These are phyloP conservation scores for Phanerochaete carnosa DNA, from an alignment of 768 basidiomycete species.

Conservation along the genomic window DNA sequence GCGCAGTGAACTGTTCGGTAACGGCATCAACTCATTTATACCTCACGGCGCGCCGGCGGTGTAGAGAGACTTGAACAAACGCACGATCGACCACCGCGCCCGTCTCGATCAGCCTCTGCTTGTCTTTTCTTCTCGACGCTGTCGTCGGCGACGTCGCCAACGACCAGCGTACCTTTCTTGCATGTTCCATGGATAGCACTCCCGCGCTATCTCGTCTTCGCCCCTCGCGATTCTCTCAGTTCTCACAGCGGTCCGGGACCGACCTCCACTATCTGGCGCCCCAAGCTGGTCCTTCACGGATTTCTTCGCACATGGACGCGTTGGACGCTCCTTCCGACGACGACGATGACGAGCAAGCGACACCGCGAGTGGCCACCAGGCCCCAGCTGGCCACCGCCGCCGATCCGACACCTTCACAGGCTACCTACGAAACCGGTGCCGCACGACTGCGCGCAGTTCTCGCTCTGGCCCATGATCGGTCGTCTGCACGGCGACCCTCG, in stretches of 20 bases:
- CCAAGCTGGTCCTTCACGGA: slow-evolving; percentile 30
- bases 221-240: slow-evolving; percentile 18
- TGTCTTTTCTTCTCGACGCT: neutral
- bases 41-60: no score
- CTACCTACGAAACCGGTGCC: slow-evolving; percentile 46
- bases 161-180: neutral
- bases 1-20: no score
- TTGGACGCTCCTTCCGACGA: slow-evolving; percentile 28
- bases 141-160: neutral
- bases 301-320: slow-evolving; percentile 22
- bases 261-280: slow-evolving; percentile 15
- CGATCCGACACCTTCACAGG: slow-evolving; percentile 6
- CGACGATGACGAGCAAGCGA: slow-evolving; percentile 36
- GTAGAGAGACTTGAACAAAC: neutral
- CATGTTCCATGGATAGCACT: slow-evolving; percentile 12
- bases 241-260: slow-evolving; percentile 5
- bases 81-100: no score
- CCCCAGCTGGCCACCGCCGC: slow-evolving; percentile 2
- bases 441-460: slow-evolving; percentile 59
- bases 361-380: slow-evolving; percentile 29
- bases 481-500: slow-evolving; percentile 21
- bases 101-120: no score
- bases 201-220: slow-evolving; percentile 21
- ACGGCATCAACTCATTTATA: no score
- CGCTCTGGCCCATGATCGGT: slow-evolving; percentile 30